Evolutionary conservation across 2,329 filamentous ascomycete species (phyloP), one percentile per base, ranked within the genome.

Genomic region (Didymella pinodella): DNA sequence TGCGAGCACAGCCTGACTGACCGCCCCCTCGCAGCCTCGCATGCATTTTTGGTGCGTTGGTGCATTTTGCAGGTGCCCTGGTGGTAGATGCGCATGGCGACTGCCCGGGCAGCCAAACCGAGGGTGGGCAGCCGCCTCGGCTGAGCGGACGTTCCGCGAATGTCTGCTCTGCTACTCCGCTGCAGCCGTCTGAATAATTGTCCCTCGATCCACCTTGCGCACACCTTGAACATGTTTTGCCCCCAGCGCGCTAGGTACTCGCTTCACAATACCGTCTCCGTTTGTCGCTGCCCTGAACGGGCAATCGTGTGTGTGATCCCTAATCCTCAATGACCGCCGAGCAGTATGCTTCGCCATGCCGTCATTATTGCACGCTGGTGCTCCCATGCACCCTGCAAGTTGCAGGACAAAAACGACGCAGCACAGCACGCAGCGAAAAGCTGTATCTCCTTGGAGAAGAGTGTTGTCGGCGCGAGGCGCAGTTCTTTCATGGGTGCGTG

Each of bases 401-500:
- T 18, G 34, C 54, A 36, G 34, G n/a, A 22, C 22, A 48, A 8
- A 32, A 52, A 44, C 20, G 22, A 48, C 28, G 28, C 48, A 48
- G 25, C 36, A 38, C 49, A 52, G 26, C 36, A 34, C 49, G 62
- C 48, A 41, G 62, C 50, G 50, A 54, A 40, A 45, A 40, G 29
- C 57, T 52, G 54, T 58, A 59, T 68, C 48, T 57, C 46, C 41
- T 25, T 46, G 18, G 40, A 32, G 29, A 18, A 12, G 8, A 32
- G 41, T 48, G 51, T 45, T 44, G 52, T 48, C 34, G 53, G 41
- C 52, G 60, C 57, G 57, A 63, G 60, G 63, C 63, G 59, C 63
- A 58, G 57, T 50, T 49, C 45, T 49, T 32, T 55, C 53, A 47
- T 61, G 38, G 51, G 57, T 58, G 54, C 54, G 43, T 48, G 43